Conservation (phyloP, 164 flowering plant species). For the Cinnamomum chago region DNA sequence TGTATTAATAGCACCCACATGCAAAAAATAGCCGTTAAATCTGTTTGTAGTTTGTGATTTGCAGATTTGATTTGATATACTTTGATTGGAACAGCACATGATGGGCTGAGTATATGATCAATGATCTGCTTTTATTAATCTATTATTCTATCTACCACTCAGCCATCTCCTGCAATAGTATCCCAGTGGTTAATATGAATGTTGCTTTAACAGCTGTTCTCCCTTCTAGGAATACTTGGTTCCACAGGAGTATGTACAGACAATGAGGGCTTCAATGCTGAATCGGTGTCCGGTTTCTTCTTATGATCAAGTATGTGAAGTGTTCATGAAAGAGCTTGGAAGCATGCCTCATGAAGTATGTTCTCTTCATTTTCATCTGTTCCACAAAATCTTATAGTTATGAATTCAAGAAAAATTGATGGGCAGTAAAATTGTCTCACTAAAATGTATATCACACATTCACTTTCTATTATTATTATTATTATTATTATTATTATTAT, state of each 20-base stretch:
- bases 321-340: conserved; percentile 88
- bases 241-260: conserved; percentile 79
- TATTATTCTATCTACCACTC: background rate
- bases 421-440: background rate
- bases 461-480: too few relatives aligned
- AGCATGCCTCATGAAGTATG: conserved; percentile 78
- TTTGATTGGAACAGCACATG: too few relatives aligned
- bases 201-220: background rate
- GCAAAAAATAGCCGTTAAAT: too few relatives aligned
- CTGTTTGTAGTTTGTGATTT: too few relatives aligned
- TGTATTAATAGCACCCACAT: too few relatives aligned
- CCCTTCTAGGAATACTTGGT: conserved; percentile 74
- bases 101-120: background rate
- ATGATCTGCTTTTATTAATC: background rate
- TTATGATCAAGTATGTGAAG: conserved; percentile 84
- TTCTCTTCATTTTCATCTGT: conserved; percentile 3
- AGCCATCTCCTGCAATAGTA: background rate
- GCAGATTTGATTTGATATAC: too few relatives aligned
- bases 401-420: background rate
- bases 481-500: too few relatives aligned
- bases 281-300: conserved; percentile 93
- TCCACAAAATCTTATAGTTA: background rate
- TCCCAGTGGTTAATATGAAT: background rate
- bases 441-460: background rate
- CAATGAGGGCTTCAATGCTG: conserved; percentile 87